These are phyloP conservation scores for Luvunga scandens DNA, from an alignment of 345 rosid genomes.

Conservation along the genomic window DNA sequence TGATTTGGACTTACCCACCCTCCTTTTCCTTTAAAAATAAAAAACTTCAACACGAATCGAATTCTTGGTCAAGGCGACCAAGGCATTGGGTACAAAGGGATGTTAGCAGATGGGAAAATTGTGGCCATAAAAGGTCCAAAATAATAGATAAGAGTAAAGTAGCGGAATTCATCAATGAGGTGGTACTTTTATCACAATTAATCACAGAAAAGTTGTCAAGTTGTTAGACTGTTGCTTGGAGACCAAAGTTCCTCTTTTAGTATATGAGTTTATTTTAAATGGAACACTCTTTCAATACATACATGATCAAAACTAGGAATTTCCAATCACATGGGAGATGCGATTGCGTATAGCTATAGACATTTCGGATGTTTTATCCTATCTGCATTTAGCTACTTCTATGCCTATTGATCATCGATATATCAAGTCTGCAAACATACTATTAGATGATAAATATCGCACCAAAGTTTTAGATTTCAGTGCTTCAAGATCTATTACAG, in stretches of 20 bases:
- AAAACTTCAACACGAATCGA: too few species aligned
- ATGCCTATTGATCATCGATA: constrained; percentile 11
- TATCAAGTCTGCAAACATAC: neutral
- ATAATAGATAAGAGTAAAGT: neutral
- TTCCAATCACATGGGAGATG: constrained; percentile 15
- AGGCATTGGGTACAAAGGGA: neutral
- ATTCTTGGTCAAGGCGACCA: neutral
- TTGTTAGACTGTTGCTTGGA: neutral
- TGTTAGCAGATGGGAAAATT: neutral
- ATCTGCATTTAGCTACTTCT: constrained; percentile 11
- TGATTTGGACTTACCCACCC: too few species aligned
- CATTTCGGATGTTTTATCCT: neutral
- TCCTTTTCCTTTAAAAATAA: too few species aligned
- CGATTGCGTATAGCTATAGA: constrained; percentile 4
- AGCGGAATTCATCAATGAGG: neutral
- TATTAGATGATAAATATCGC: neutral
- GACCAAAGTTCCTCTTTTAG: neutral
- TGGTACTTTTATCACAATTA: neutral
- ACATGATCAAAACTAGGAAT: neutral
- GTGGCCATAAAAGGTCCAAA: neutral
- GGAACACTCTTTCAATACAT: neutral
- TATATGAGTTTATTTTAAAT: neutral
- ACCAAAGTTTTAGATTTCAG: neutral
- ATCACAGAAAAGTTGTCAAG: neutral
- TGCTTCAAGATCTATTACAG: neutral